Conservation (phyloP, 164 flowering plant genomes). For the Vitis riparia region DNA sequence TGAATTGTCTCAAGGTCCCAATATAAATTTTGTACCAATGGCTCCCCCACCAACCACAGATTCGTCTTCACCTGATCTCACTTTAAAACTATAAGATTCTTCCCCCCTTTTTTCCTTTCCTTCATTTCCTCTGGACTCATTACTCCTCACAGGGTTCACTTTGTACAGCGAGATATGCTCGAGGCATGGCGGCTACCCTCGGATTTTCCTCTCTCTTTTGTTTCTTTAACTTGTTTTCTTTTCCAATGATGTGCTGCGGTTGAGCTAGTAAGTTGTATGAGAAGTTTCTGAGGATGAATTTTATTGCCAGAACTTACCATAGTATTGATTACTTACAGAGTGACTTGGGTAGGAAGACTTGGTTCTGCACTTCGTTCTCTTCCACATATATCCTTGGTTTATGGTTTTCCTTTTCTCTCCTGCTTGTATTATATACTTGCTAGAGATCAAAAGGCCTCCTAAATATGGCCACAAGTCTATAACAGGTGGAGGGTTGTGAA, state of each 20-base stretch:
- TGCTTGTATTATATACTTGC: too few species aligned
- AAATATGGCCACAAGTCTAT: too few species aligned
- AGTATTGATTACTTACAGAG: too few species aligned
- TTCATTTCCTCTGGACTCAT: slow-evolving; percentile 3
- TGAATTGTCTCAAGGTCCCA: slow-evolving; percentile 27
- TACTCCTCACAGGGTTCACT: slow-evolving; percentile 6
- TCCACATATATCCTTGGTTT: too few species aligned
- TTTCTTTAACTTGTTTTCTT: not conserved
- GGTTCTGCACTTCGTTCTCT: too few species aligned
- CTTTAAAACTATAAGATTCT: slow-evolving; percentile 53
- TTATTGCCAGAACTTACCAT: too few species aligned
- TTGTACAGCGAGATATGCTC: slow-evolving; percentile 37
- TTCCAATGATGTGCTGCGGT: not conserved
- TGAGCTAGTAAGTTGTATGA: not conserved
- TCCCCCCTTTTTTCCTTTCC: slow-evolving; percentile 1
- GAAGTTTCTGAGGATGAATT: slow-evolving; percentile 4
- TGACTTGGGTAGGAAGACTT: too few species aligned
- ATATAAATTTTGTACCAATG: slow-evolving; percentile 26
- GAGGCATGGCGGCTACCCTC: slow-evolving; percentile 7
- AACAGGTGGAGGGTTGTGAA: too few species aligned
- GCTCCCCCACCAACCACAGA: slow-evolving; percentile 33
- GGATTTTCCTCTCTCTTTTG: too few species aligned
- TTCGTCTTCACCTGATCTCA: slow-evolving; percentile 62
- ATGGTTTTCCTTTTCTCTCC: too few species aligned
- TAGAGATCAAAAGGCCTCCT: too few species aligned